These are phyloP conservation scores for Globisporangium parvum DNA, from an alignment of 352 stramenopile species.

Conservation along the genomic window DNA sequence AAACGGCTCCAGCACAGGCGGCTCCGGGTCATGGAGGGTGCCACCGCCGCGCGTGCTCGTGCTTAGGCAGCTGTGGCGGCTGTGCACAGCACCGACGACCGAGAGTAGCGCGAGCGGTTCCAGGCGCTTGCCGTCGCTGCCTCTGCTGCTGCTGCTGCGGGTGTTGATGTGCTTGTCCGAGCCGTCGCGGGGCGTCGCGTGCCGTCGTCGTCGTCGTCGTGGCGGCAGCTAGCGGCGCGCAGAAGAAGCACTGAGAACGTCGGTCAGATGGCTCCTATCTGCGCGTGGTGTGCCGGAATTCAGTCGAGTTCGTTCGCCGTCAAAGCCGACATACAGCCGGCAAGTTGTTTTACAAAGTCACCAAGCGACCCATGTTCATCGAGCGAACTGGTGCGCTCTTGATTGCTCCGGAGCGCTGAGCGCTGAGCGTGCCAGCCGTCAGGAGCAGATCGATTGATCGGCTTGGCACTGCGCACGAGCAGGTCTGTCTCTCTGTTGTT, in stretches of 20 bases:
- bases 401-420: too few relatives aligned
- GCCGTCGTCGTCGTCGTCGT: conserved; percentile 1
- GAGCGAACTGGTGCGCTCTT: too few relatives aligned
- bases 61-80: neutral
- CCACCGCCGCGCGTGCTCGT: neutral
- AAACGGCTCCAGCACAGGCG: neutral
- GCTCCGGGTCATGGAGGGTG: neutral
- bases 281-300: neutral
- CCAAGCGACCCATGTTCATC: too few relatives aligned
- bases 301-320: neutral
- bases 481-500: too few relatives aligned
- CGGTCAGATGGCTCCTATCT: neutral
- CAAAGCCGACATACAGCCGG: too few relatives aligned
- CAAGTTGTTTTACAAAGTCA: too few relatives aligned
- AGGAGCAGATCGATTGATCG: too few relatives aligned
- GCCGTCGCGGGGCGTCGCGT: neutral
- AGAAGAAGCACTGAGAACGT: neutral
- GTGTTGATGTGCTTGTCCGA: neutral
- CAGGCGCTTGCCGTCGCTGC: neutral
- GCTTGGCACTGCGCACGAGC: too few relatives aligned
- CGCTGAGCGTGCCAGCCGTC: too few relatives aligned
- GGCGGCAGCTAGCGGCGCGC: neutral
- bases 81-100: neutral
- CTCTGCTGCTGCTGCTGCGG: too few relatives aligned
- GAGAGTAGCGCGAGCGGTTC: neutral